Percentiles rank a stretch among this genome's conserved stretches.
phyloP scores from a whole-genome alignment of 2,329 filamentous ascomycete genomes.

The Blastomyces emzantsi region DNA sequence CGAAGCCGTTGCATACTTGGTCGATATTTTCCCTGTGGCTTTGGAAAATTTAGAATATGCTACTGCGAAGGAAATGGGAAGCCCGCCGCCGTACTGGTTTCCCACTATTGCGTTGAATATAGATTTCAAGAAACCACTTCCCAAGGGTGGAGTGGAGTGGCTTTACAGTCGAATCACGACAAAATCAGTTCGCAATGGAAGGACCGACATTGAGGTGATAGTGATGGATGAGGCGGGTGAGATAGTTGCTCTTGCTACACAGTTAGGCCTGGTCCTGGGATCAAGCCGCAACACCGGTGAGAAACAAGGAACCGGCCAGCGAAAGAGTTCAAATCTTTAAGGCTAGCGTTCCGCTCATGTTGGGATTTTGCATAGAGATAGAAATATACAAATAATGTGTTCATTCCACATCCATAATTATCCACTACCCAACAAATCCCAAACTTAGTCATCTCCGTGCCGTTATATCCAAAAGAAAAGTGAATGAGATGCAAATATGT shows the following conservation, averaged over 20 bases:
- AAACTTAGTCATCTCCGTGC: background rate
- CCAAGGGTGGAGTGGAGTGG: conserved; percentile 1
- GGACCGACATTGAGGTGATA: conserved; percentile 7
- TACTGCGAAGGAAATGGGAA: conserved; percentile 1
- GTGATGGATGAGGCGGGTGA: conserved; percentile 5
- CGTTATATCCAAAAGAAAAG: background rate
- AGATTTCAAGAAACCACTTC: conserved; percentile 5
- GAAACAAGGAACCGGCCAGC: background rate
- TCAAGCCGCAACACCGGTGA: conserved; percentile 4
- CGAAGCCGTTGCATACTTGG: conserved; percentile 3
- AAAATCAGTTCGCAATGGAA: conserved; percentile 1
- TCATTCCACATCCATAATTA: background rate
- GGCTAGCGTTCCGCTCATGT: background rate
- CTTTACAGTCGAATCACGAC: conserved; percentile 3
- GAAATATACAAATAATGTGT: background rate
- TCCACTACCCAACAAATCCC: background rate
- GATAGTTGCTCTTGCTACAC: conserved; percentile 4
- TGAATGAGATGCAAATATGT: background rate
- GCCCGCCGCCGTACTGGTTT: conserved; percentile 4
- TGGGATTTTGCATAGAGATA: background rate
- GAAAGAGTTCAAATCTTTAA: background rate
- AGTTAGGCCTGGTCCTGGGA: conserved; percentile 3
- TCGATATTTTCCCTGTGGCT: conserved; percentile 4
- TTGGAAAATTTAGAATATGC: conserved; percentile 1
- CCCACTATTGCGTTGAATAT: conserved; percentile 3